A percentile compares a stretch with the other conserved stretches of the same genome.
Conservation (phyloP, 2,329 filamentous ascomycete genomes). For the Penicillium sp. region DNA sequence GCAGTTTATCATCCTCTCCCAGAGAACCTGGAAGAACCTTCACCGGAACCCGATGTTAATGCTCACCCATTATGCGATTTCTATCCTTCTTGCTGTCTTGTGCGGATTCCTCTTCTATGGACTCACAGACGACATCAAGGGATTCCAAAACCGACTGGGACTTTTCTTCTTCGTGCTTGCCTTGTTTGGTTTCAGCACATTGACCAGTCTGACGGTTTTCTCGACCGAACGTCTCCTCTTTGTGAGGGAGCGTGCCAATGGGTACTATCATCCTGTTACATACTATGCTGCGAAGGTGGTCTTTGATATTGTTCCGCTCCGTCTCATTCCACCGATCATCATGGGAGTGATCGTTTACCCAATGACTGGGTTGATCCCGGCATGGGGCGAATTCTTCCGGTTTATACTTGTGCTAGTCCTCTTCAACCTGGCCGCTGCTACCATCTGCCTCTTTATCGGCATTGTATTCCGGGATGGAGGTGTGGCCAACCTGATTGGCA, state of each 20-base stretch:
- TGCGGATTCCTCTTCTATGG: slow-evolving; percentile 97
- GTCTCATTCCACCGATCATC: slow-evolving; percentile 90
- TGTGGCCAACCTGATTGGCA: slow-evolving; percentile 91
- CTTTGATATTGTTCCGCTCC: slow-evolving; percentile 96
- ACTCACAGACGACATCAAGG: slow-evolving; percentile 91
- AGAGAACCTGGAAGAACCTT: slow-evolving; percentile 93
- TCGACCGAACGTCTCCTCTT: slow-evolving; percentile 89
- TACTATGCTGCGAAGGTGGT: slow-evolving; percentile 96
- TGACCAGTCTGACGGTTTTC: slow-evolving; percentile 93
- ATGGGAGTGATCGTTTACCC: slow-evolving; percentile 97
- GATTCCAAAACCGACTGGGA: slow-evolving; percentile 96
- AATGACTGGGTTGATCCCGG: slow-evolving; percentile 90
- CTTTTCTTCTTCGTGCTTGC: slow-evolving; percentile 97
- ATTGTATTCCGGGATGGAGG: slow-evolving; percentile 91
- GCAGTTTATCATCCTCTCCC: slow-evolving; percentile 88
- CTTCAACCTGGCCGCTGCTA: slow-evolving; percentile 93
- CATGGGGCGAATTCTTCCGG: slow-evolving; percentile 81
- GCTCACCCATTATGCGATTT: slow-evolving; percentile 97
- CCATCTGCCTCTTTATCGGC: slow-evolving; percentile 93
- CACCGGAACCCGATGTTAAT: slow-evolving; percentile 98
- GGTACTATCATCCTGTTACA: slow-evolving; percentile 91
- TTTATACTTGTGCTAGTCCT: slow-evolving; percentile 91
- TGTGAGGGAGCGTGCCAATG: slow-evolving; percentile 90
- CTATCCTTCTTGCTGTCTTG: slow-evolving; percentile 90
- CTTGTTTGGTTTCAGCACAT: slow-evolving; percentile 93